Base-by-base conservation (phyloP, 163 green algal species). In the Coccomyxa subellipsoidea region DNA sequence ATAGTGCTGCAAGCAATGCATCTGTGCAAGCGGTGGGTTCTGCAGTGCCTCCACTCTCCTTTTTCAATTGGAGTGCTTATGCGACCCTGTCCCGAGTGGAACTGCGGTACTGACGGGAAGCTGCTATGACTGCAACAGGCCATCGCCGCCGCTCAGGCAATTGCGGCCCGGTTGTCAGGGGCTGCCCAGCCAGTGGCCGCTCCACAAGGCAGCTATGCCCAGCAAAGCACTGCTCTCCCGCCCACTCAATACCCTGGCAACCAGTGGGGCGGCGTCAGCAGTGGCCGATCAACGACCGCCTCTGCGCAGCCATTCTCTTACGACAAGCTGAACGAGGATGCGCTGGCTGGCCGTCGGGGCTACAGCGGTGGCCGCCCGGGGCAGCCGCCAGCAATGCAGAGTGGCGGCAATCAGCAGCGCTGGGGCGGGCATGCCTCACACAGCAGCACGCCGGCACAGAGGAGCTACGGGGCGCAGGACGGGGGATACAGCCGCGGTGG, bases 151-250 rank as follows among this genome's bases (percentile, higher is more conserved):
- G 90, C 90, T 0, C 85, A 91, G 72, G 89, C 89, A 2, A 27
- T 96, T 38, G 92, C 92, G 5, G 92, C 90, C 1, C 77, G 90
- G 38, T 54, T 96, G 29, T 85, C 89, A 23, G 85, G 82, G 27
- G 47, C 34, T 77, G 73, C 53, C 38, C 27, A 38, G 10, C 23
- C 70, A 25, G 32, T 8, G 10, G 32, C 32, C 8, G 70, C 32
- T 27, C 31, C 32, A 39, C 70, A n/a, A 5, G 10, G 10, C 70
- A 47, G 32, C 70, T 47, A 77, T 77, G 32, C 32, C 32, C 70
- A 77, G 70, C 70, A 39, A 8, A 73, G 1, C 32, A 23, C 66
- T 35, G 27, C 66, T n/a, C 66, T n/a, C 1, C 32, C 32, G 21
- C 40, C 29, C 66, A 73, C 4, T 35, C n/a, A 73, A 8, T 59